A percentile compares a stretch with the other conserved stretches of the same genome.
These are phyloP conservation scores for Trifolium fragiferum DNA, from an alignment of 306 rosid species.

Conservation along the genomic window DNA sequence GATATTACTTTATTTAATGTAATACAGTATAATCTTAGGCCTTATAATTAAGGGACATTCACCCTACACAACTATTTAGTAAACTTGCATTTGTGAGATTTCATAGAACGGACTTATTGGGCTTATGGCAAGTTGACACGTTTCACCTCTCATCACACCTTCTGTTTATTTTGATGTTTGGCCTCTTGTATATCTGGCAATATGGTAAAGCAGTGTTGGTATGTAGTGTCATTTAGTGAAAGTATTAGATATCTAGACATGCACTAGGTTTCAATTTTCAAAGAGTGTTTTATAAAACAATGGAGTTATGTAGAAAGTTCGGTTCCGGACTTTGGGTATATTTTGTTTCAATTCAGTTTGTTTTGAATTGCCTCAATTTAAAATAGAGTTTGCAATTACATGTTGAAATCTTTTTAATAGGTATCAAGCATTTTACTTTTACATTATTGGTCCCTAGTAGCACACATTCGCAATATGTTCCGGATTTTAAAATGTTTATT, in stretches of 20 bases:
- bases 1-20: background rate
- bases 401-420: background rate
- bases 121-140: background rate
- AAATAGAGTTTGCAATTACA: background rate
- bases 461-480: background rate
- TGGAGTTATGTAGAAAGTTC: background rate
- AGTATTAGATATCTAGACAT: background rate
- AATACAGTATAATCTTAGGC: background rate
- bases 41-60: background rate
- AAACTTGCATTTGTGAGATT: background rate
- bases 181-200: background rate
- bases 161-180: background rate
- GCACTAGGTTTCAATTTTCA: background rate
- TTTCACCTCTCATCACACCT: background rate
- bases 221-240: background rate
- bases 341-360: background rate
- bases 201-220: background rate
- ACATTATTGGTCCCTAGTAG: background rate
- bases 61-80: background rate
- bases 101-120: background rate
- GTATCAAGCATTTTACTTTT: background rate
- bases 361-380: background rate
- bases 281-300: background rate
- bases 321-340: background rate
- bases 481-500: background rate